These are phyloP conservation scores for Aspergillus quadrilineatus DNA, from an alignment of 2,329 filamentous ascomycete species.

Conservation along the genomic window DNA sequence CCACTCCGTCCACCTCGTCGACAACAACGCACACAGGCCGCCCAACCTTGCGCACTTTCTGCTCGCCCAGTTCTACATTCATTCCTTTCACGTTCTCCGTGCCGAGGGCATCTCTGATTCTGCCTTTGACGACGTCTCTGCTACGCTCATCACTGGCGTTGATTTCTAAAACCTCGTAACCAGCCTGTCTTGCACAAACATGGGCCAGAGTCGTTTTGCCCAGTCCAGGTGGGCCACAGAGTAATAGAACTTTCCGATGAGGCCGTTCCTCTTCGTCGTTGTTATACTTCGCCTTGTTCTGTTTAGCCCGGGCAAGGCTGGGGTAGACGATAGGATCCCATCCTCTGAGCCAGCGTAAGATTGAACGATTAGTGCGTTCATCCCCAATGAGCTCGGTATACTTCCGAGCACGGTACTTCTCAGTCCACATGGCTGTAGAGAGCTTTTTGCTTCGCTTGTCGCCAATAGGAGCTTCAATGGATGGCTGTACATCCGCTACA, in stretches of 20 bases:
- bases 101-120: conserved; percentile 86
- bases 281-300: conserved; percentile 44
- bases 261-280: conserved; percentile 66
- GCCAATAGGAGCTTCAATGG: conserved; percentile 30
- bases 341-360: conserved; percentile 87
- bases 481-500: conserved; percentile 27
- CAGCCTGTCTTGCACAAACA: conserved; percentile 90
- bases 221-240: conserved; percentile 87
- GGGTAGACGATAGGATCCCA: conserved; percentile 96
- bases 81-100: conserved; percentile 86
- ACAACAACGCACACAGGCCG: conserved; percentile 91
- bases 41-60: conserved; percentile 66
- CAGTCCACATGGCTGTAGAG: conserved; percentile 72
- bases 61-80: conserved; percentile 47
- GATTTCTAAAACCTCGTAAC: conserved; percentile 95
- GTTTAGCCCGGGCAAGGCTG: conserved; percentile 62
- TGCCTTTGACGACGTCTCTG: conserved; percentile 80
- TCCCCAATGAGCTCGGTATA: conserved; percentile 95
- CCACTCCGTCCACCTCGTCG: conserved; percentile 94
- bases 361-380: conserved; percentile 85
- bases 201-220: conserved; percentile 96
- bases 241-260: conserved; percentile 82
- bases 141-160: conserved; percentile 97
- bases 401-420: conserved; percentile 89
- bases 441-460: conserved; percentile 31